Evolutionary conservation across 768 basidiomycete genomes (phyloP).

Genomic region (Boletus rex-veris): DNA sequence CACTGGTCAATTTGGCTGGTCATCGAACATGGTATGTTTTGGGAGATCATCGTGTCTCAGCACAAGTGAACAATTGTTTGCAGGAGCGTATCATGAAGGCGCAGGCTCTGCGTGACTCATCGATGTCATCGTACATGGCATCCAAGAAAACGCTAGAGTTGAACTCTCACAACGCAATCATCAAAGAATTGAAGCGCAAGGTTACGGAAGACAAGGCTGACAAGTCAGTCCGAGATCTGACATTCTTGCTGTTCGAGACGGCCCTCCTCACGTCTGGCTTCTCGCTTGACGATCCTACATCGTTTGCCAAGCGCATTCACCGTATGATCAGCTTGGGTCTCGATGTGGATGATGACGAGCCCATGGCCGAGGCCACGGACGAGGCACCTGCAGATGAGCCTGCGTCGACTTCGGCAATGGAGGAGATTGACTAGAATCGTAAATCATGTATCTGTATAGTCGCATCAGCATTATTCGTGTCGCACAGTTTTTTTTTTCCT

Average conservation of each 20-base stretch:
- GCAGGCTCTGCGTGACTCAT: slow-evolving; percentile 92
- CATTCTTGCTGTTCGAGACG: slow-evolving; percentile 95
- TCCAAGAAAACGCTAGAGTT: slow-evolving; percentile 98
- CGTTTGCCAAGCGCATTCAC: slow-evolving; percentile 94
- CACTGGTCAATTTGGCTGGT: slow-evolving; percentile 99
- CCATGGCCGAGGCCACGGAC: slow-evolving; percentile 33
- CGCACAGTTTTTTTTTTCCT: slow-evolving; percentile 6
- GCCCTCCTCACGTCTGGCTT: slow-evolving; percentile 94
- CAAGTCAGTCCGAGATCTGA: slow-evolving; percentile 97
- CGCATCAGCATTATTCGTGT: slow-evolving; percentile 25
- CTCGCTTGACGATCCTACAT: slow-evolving; percentile 91
- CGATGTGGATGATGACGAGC: slow-evolving; percentile 79
- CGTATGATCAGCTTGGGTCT: slow-evolving; percentile 93
- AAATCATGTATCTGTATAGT: slow-evolving; percentile 26
- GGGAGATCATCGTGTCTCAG: neutral
- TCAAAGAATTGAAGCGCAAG: slow-evolving; percentile 95
- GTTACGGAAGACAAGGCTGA: slow-evolving; percentile 96
- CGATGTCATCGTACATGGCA: slow-evolving; percentile 99
- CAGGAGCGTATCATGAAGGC: slow-evolving; percentile 99
- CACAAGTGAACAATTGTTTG: slow-evolving; percentile 3
- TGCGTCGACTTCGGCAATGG: slow-evolving; percentile 83
- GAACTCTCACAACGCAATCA: slow-evolving; percentile 86
- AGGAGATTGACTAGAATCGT: slow-evolving; percentile 80
- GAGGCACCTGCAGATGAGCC: slow-evolving; percentile 54
- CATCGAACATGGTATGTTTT: slow-evolving; percentile 86